Conservation (phyloP, 2,329 filamentous ascomycete species). For the Didymella glomerata region DNA sequence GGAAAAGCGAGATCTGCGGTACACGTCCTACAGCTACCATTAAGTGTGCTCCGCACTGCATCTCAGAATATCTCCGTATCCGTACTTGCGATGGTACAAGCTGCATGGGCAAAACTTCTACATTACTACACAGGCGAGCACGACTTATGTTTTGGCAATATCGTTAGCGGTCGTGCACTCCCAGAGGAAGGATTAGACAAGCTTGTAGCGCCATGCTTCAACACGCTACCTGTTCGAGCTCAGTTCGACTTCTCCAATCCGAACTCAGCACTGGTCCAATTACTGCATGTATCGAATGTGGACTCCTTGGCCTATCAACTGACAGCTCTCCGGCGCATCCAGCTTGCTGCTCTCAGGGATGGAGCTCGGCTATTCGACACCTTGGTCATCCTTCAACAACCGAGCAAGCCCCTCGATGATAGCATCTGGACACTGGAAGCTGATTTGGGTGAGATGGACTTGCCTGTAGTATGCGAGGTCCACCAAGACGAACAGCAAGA, state of each 20-base stretch:
- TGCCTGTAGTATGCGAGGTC: slow-evolving; percentile 80
- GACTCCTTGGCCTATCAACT: slow-evolving; percentile 74
- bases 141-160: slow-evolving; percentile 87
- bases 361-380: slow-evolving; percentile 76
- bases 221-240: slow-evolving; percentile 78
- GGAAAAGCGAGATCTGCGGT: slow-evolving; percentile 37
- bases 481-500: slow-evolving; percentile 64
- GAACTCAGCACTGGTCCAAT: slow-evolving; percentile 66
- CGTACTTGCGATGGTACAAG: slow-evolving; percentile 73
- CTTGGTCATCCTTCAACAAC: slow-evolving; percentile 79
- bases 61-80: slow-evolving; percentile 45
- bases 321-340: slow-evolving; percentile 76
- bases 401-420: slow-evolving; percentile 55
- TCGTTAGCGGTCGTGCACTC: slow-evolving; percentile 79
- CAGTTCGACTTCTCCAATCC: slow-evolving; percentile 59
- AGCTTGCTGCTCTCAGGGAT: slow-evolving; percentile 59
- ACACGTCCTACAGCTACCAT: slow-evolving; percentile 29
- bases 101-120: slow-evolving; percentile 75
- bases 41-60: slow-evolving; percentile 31
- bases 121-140: slow-evolving; percentile 61
- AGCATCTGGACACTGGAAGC: slow-evolving; percentile 60
- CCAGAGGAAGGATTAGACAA: slow-evolving; percentile 71
- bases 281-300: slow-evolving; percentile 69
- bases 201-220: slow-evolving; percentile 91
- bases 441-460: slow-evolving; percentile 71